Evolutionary conservation across 2,329 filamentous ascomycete genomes (phyloP).

Genomic region (Pestalotiopsis sp.): DNA sequence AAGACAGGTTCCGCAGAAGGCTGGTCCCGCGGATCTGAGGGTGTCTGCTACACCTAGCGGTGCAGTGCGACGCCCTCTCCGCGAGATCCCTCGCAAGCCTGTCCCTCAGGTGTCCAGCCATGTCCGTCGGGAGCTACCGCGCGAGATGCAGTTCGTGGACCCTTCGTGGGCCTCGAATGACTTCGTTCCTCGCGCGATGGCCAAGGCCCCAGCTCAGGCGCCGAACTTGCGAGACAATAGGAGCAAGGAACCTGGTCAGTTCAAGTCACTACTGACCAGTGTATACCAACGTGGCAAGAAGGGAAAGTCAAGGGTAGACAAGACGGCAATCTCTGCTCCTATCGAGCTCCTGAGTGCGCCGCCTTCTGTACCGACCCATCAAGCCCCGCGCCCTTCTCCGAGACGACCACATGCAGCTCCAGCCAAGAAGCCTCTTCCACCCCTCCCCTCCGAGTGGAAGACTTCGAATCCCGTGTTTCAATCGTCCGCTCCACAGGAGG

Average conservation of each 20-base stretch:
- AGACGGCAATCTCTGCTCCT: slow-evolving; percentile 3
- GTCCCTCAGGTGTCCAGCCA: background rate
- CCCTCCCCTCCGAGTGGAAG: slow-evolving; percentile 1
- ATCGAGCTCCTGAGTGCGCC: background rate
- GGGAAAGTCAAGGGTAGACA: background rate
- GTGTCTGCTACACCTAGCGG: no score
- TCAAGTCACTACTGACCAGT: background rate
- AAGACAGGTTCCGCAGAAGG: slow-evolving; percentile 1
- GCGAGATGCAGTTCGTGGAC: background rate
- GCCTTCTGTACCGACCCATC: background rate
- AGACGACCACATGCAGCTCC: background rate
- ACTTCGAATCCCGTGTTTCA: background rate
- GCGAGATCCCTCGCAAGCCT: slow-evolving; percentile 2
- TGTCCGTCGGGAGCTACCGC: background rate
- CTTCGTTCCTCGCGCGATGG: background rate
- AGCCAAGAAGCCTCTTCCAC: background rate
- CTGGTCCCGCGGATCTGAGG: slow-evolving; percentile 3
- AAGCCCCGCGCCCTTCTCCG: background rate
- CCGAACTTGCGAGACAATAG: background rate
- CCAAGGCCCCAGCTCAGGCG: background rate
- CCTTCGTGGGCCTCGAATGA: background rate
- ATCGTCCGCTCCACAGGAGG: background rate
- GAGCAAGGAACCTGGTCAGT: background rate
- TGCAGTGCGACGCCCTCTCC: background rate
- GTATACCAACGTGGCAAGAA: background rate